Conservation (phyloP, 257 asterid species). For the Solanum sparsipilum region DNA sequence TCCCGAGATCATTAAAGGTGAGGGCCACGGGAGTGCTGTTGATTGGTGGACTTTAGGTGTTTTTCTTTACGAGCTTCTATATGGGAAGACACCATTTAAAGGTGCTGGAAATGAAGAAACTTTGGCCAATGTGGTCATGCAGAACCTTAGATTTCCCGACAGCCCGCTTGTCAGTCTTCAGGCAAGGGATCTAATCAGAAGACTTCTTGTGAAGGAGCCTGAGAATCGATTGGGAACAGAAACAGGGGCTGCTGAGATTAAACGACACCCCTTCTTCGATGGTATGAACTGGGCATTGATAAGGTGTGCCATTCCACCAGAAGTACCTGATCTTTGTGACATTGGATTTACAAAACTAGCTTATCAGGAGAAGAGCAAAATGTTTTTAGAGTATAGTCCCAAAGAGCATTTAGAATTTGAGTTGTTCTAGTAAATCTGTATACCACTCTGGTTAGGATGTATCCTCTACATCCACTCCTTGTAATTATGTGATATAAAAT, state of each 20-base stretch:
- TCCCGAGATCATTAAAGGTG: constrained; percentile 91
- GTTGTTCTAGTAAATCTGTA: constrained; percentile 32
- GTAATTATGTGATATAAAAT: not conserved
- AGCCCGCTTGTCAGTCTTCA: constrained; percentile 65
- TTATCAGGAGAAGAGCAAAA: constrained; percentile 17
- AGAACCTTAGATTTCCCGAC: constrained; percentile 62
- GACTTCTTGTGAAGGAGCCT: constrained; percentile 71
- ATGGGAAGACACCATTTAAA: constrained; percentile 80
- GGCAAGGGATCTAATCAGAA: constrained; percentile 74
- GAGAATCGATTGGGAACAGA: constrained; percentile 63
- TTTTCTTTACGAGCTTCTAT: constrained; percentile 78
- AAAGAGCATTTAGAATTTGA: constrained; percentile 55
- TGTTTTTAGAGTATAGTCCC: constrained; percentile 26
- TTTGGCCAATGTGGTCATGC: constrained; percentile 64
- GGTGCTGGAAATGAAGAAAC: constrained; percentile 83
- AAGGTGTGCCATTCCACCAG: constrained; percentile 75
- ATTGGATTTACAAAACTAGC: constrained; percentile 12
- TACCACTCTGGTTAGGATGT: not conserved
- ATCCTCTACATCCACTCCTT: not conserved
- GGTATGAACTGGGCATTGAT: constrained; percentile 89
- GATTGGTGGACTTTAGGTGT: constrained; percentile 98
- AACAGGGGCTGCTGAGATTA: constrained; percentile 90
- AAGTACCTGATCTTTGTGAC: constrained; percentile 44
- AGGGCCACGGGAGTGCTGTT: constrained; percentile 94
- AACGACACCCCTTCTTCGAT: constrained; percentile 77